Evolutionary conservation across 768 basidiomycete species (phyloP).

Genomic region (Calocera viscosa): DNA sequence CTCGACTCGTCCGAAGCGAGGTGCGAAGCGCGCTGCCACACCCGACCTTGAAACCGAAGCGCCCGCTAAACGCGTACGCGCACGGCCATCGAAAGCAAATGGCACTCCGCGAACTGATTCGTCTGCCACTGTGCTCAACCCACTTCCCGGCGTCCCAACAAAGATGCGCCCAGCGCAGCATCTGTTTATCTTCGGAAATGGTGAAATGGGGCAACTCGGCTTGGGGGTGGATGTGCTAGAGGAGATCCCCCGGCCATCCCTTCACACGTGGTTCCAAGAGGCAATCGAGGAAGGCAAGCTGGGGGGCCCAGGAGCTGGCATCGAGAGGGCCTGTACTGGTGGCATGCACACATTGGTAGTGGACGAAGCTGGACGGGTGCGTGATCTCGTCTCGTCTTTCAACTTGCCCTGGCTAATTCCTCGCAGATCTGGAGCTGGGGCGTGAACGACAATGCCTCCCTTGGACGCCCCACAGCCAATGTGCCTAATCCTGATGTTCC

Average conservation of each 20-base stretch:
- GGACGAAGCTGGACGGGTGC: slow-evolving; percentile 78
- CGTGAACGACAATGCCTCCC: slow-evolving; percentile 77
- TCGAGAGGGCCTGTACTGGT: slow-evolving; percentile 68
- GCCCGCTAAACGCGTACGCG: not conserved
- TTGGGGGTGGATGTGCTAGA: slow-evolving; percentile 63
- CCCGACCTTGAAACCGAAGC: not conserved
- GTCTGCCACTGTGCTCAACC: slow-evolving; percentile 14
- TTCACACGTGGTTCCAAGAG: slow-evolving; percentile 64
- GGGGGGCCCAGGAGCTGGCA: slow-evolving; percentile 58
- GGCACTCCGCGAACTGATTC: not conserved
- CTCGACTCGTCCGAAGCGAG: not conserved
- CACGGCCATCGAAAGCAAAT: not conserved
- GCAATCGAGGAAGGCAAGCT: slow-evolving; percentile 60
- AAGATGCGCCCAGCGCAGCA: slow-evolving; percentile 52
- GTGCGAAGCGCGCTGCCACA: not conserved
- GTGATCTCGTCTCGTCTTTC: slow-evolving; percentile 26
- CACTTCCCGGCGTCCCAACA: slow-evolving; percentile 44
- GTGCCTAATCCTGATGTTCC: slow-evolving; percentile 29
- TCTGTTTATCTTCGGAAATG: slow-evolving; percentile 77
- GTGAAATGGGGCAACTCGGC: slow-evolving; percentile 92
- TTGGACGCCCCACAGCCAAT: slow-evolving; percentile 62
- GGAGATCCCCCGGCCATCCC: slow-evolving; percentile 61
- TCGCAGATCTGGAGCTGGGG: slow-evolving; percentile 71
- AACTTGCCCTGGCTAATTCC: slow-evolving; percentile 3
- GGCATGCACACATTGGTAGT: slow-evolving; percentile 83